phyloP scores from a whole-genome alignment of 768 basidiomycete species.

The Crassisporium funariophilum region DNA sequence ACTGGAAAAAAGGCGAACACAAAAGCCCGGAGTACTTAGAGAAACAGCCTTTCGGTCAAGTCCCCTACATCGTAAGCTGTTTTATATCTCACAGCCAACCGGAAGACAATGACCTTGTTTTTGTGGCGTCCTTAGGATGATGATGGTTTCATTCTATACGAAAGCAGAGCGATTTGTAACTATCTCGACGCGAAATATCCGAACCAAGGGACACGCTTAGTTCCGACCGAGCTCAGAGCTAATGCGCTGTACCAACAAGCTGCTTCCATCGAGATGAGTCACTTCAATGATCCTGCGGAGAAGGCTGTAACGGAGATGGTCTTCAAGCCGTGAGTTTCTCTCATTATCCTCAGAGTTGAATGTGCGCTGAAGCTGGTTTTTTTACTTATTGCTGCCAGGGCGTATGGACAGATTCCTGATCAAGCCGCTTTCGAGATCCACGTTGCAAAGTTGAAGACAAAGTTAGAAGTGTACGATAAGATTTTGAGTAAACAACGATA shows the following conservation, averaged over 20 bases:
- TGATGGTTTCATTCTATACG: too few relatives aligned
- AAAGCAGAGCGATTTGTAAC: too few relatives aligned
- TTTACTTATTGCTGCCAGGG: not conserved
- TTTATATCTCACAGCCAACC: too few relatives aligned
- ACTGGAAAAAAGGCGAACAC: slow-evolving; percentile 45
- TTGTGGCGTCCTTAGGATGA: too few relatives aligned
- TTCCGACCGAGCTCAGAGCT: too few relatives aligned
- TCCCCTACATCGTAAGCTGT: slow-evolving; percentile 51
- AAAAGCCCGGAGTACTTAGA: slow-evolving; percentile 44
- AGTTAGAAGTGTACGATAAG: slow-evolving; percentile 52
- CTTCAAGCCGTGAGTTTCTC: slow-evolving; percentile 46
- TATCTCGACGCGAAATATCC: too few relatives aligned
- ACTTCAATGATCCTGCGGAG: slow-evolving; percentile 48
- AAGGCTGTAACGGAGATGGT: slow-evolving; percentile 49
- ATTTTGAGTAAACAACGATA: slow-evolving; percentile 57
- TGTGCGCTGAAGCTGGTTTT: not conserved
- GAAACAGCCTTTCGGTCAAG: slow-evolving; percentile 65
- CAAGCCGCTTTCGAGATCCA: slow-evolving; percentile 27
- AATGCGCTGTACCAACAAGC: slow-evolving; percentile 54
- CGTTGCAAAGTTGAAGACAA: slow-evolving; percentile 32
- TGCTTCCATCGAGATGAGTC: slow-evolving; percentile 49
- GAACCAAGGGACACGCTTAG: too few relatives aligned
- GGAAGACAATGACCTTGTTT: too few relatives aligned
- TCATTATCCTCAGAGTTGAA: not conserved
- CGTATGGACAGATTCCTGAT: slow-evolving; percentile 16